These are phyloP conservation scores for Phialocephala sp. DNA, from an alignment of 2,329 filamentous ascomycete species.

Conservation along the genomic window DNA sequence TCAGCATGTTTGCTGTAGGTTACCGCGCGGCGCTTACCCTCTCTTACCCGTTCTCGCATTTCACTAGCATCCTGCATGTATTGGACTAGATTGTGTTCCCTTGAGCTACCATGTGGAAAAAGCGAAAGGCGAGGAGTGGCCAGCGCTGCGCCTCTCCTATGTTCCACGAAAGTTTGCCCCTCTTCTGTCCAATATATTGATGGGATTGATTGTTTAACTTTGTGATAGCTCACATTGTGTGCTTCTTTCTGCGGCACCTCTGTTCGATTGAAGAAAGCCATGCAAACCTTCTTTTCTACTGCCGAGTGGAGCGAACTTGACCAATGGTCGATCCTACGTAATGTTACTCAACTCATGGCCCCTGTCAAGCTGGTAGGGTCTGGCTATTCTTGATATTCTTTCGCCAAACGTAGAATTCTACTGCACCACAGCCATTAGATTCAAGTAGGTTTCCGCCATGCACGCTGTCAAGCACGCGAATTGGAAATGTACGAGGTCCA, in stretches of 20 bases:
- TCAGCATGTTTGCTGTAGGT: constrained; percentile 28
- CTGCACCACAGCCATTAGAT: constrained; percentile 23
- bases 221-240: constrained; percentile 28
- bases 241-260: constrained; percentile 17
- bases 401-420: constrained; percentile 5
- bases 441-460: constrained; percentile 32
- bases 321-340: constrained; percentile 19
- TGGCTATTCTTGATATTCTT: constrained; percentile 11
- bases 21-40: constrained; percentile 26
- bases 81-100: constrained; percentile 33
- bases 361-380: constrained; percentile 4
- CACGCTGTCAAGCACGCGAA: constrained; percentile 35
- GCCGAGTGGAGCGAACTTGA: constrained; percentile 15
- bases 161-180: constrained; percentile 21
- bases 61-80: constrained; percentile 34
- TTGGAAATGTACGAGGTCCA: constrained; percentile 19
- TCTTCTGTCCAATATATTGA: constrained; percentile 28
- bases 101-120: constrained; percentile 31
- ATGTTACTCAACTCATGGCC: constrained; percentile 17
- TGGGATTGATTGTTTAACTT: constrained; percentile 17
- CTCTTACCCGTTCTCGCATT: constrained; percentile 24
- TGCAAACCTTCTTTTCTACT: constrained; percentile 19
- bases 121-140: constrained; percentile 24
- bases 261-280: constrained; percentile 22
- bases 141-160: constrained; percentile 20